Conservation (phyloP, 2,329 filamentous ascomycete species). For the Tetracladium maxilliforme region DNA sequence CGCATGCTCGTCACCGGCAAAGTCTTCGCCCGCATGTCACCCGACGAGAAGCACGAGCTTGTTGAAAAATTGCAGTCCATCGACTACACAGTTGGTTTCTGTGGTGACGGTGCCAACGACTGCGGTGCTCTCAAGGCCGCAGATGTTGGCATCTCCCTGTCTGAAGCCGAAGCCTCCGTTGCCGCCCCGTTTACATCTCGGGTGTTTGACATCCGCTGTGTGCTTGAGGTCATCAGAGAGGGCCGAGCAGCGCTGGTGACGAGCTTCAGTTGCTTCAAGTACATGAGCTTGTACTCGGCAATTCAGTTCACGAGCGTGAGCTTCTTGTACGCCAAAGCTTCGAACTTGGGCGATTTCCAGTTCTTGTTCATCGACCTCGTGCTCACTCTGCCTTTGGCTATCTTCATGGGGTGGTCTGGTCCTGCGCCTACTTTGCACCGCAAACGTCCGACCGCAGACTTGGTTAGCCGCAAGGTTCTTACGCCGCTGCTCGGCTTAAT, state of each 20-base stretch:
- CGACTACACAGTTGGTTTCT: slow-evolving; percentile 91
- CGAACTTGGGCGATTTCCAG: slow-evolving; percentile 94
- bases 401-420: slow-evolving; percentile 98
- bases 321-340: slow-evolving; percentile 87
- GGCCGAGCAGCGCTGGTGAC: slow-evolving; percentile 92
- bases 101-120: slow-evolving; percentile 93
- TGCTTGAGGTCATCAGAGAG: slow-evolving; percentile 84
- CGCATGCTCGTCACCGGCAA: slow-evolving; percentile 82
- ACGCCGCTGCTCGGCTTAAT: slow-evolving; percentile 86
- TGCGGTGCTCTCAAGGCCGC: slow-evolving; percentile 94
- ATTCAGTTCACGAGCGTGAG: slow-evolving; percentile 97
- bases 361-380: slow-evolving; percentile 91
- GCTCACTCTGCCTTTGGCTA: slow-evolving; percentile 87
- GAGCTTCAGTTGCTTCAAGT: slow-evolving; percentile 99
- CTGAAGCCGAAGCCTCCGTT: slow-evolving; percentile 92
- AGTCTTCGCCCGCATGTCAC: slow-evolving; percentile 96
- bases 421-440: slow-evolving; percentile 62
- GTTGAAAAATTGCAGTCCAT: slow-evolving; percentile 95
- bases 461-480: slow-evolving; percentile 86
- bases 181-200: slow-evolving; percentile 96
- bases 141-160: slow-evolving; percentile 92
- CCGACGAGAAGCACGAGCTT: slow-evolving; percentile 94
- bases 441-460: slow-evolving; percentile 81
- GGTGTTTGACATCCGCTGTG: slow-evolving; percentile 91
- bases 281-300: slow-evolving; percentile 98